These are phyloP conservation scores for Croton laevigatus DNA, from an alignment of 441 rosid genomes.

Conservation along the genomic window DNA sequence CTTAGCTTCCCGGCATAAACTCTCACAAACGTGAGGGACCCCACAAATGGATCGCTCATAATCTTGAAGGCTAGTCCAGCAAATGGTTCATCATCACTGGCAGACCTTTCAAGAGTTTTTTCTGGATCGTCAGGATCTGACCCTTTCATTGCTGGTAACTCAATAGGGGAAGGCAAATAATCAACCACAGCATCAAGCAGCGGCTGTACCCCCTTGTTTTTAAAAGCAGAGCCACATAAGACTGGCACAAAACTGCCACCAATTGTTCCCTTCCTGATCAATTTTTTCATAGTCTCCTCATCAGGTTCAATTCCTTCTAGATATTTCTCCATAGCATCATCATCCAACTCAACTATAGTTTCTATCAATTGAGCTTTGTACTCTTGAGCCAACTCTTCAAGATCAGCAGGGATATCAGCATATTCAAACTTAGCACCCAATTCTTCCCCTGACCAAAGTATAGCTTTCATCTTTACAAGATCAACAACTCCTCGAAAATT, in stretches of 20 bases:
- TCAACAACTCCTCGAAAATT: slow-evolving; percentile 73
- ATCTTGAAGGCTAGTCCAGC: slow-evolving; percentile 95
- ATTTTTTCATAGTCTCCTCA: slow-evolving; percentile 62
- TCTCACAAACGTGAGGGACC: slow-evolving; percentile 91
- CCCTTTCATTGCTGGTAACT: slow-evolving; percentile 82
- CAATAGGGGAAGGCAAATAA: slow-evolving; percentile 90
- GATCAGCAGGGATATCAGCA: slow-evolving; percentile 76
- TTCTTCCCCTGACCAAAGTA: slow-evolving; percentile 94
- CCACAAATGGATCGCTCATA: slow-evolving; percentile 92
- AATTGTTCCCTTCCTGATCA: slow-evolving; percentile 80
- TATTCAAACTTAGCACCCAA: slow-evolving; percentile 87
- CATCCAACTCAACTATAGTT: slow-evolving; percentile 73
- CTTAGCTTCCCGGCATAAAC: slow-evolving; percentile 75
- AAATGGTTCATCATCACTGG: slow-evolving; percentile 83
- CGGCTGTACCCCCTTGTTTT: slow-evolving; percentile 95
- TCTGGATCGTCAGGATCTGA: slow-evolving; percentile 92
- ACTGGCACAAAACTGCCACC: slow-evolving; percentile 74
- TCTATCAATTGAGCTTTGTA: slow-evolving; percentile 72
- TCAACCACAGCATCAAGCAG: slow-evolving; percentile 89
- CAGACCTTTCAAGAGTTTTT: slow-evolving; percentile 43
- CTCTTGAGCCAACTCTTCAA: slow-evolving; percentile 70
- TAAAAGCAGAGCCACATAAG: slow-evolving; percentile 89
- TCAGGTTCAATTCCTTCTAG: slow-evolving; percentile 91
- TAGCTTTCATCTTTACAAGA: slow-evolving; percentile 85
- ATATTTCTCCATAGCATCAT: slow-evolving; percentile 86